A percentile compares a stretch with the other conserved stretches of the same genome.
These are phyloP conservation scores for Fusarium devonianum DNA, from an alignment of 2,329 filamentous ascomycete genomes.

Conservation along the genomic window DNA sequence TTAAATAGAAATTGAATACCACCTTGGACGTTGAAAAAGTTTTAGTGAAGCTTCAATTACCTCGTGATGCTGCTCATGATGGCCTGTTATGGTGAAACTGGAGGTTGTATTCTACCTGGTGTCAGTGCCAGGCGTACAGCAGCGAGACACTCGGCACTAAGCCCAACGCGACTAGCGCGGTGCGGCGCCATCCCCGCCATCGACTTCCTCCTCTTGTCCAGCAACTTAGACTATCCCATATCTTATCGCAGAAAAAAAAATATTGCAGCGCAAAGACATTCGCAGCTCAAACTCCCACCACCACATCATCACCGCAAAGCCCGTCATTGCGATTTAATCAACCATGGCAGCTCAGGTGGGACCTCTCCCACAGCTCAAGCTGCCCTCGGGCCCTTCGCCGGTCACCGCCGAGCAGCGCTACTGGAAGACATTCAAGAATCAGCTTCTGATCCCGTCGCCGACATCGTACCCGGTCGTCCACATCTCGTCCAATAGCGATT, in stretches of 20 bases:
- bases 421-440: constrained; percentile 95
- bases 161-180: background rate
- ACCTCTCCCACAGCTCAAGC: constrained; percentile 80
- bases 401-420: constrained; percentile 93
- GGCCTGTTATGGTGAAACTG: background rate
- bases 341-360: constrained; percentile 86
- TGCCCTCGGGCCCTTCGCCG: constrained; percentile 81
- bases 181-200: constrained; percentile 4
- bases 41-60: background rate
- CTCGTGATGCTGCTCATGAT: background rate
- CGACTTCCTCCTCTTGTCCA: constrained; percentile 15
- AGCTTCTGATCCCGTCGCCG: constrained; percentile 87
- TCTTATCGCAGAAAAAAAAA: constrained; percentile 45
- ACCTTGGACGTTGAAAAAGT: background rate
- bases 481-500: constrained; percentile 78
- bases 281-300: constrained; percentile 17
- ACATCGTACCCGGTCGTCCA: constrained; percentile 89
- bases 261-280: constrained; percentile 22
- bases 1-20: constrained; percentile 19
- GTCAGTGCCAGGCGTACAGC: no score
- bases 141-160: background rate
- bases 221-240: constrained; percentile 31
- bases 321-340: constrained; percentile 30
- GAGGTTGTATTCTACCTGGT: background rate
- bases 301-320: constrained; percentile 22